Conservation (phyloP, 495 filamentous ascomycete genomes). For the Podospora sp. region DNA sequence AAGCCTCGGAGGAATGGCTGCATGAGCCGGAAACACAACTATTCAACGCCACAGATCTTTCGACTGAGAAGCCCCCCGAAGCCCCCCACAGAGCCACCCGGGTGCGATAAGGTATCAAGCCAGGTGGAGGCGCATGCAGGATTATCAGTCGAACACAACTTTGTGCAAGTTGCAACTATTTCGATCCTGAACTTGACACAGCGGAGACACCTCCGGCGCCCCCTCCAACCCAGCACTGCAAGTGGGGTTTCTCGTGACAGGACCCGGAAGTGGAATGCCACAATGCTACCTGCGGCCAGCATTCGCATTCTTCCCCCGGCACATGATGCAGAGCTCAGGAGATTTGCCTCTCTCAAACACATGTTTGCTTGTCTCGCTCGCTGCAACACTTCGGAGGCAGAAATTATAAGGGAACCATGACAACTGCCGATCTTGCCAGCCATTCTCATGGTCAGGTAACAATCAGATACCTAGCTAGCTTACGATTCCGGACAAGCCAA, state of each 20-base stretch:
- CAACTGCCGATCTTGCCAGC: background rate
- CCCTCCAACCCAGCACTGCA: too few relatives aligned
- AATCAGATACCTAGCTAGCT: background rate
- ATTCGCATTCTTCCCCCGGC: too few relatives aligned
- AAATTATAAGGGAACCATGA: background rate
- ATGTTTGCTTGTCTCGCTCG: background rate
- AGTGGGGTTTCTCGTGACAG: too few relatives aligned
- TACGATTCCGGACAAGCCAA: background rate
- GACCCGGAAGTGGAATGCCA: too few relatives aligned
- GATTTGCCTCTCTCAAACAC: background rate
- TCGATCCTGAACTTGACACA: too few relatives aligned
- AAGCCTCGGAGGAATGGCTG: background rate
- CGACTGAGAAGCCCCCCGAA: too few relatives aligned
- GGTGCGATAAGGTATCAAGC: background rate
- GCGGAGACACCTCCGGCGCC: too few relatives aligned
- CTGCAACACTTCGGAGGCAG: background rate
- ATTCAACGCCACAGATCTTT: constrained; percentile 8
- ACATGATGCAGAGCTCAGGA: constrained; percentile 4
- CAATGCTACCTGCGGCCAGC: too few relatives aligned
- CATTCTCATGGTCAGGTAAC: background rate
- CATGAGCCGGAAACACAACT: background rate
- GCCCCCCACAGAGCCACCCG: too few relatives aligned
- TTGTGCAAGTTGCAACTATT: too few relatives aligned
- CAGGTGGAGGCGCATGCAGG: background rate
- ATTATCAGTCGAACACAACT: too few relatives aligned